These are phyloP conservation scores for Monosporascus sp. DNA, from an alignment of 2,329 filamentous ascomycete species.

Conservation along the genomic window DNA sequence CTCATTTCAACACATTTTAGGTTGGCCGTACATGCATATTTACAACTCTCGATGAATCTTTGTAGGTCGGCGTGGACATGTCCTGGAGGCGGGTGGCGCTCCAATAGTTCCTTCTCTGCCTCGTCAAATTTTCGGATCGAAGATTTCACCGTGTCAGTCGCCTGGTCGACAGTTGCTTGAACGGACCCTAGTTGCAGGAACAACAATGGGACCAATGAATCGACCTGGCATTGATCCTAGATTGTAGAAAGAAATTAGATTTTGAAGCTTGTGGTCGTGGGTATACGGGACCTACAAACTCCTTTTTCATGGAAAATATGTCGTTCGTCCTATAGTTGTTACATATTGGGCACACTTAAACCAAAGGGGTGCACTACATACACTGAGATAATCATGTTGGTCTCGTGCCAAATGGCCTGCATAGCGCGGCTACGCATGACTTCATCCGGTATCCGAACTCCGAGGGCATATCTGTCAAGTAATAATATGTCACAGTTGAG, in stretches of 20 bases:
- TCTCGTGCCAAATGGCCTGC: constrained; percentile 3
- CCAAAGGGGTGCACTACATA: neutral
- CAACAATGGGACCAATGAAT: constrained; percentile 3
- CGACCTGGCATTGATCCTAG: constrained; percentile 1
- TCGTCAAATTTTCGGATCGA: neutral
- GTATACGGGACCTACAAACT: constrained; percentile 1
- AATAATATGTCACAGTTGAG: no score
- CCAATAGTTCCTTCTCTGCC: neutral
- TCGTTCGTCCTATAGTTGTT: constrained; percentile 3
- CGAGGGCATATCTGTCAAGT: neutral
- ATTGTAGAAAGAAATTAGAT: neutral
- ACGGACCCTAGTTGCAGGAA: neutral
- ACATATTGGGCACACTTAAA: neutral
- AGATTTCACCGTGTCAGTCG: neutral
- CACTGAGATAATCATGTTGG: constrained; percentile 3
- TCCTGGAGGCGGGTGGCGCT: neutral
- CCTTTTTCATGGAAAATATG: constrained; percentile 5
- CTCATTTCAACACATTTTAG: neutral
- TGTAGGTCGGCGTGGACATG: neutral
- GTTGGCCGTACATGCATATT: constrained; percentile 3
- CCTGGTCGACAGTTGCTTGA: constrained; percentile 1
- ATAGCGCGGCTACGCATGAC: neutral
- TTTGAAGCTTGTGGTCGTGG: neutral
- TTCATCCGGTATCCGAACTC: neutral
- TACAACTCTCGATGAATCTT: neutral